Evolutionary conservation across 192 early-diverging fungal species (phyloP), one percentile per base, ranked within the genome.

Genomic region (Podila epigama): DNA sequence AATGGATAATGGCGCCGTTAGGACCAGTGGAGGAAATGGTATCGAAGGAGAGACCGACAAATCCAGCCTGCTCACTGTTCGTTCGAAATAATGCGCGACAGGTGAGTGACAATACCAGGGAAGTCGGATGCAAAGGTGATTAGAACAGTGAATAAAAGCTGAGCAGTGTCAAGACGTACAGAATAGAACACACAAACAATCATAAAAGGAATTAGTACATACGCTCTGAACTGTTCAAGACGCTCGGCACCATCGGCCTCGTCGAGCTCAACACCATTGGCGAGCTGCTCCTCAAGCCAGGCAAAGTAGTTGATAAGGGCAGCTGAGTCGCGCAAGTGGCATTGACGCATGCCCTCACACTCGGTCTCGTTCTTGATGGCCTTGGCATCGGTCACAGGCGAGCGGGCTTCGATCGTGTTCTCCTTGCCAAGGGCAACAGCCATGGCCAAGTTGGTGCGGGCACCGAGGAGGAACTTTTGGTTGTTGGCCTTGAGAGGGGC

Each of bases 1-100:
- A 99, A 79, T 99, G 97, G 71, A 99, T 98, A 79, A 99, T 96
- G 36, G 95, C 92, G 7, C 95, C 97, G 68, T 97, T 99, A n/a
- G 97, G 79, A 3, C 97, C 97, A 10, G 94, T 94, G 16, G 93
- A 90, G 8, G 96, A 97, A 66, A 99, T 99, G 25, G 97, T 99
- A 69, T 91, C 92, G 68, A 99, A 99, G 60, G 93, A 95, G 51
- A 97, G 91, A 2, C 97, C 97, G 32, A 96, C 91, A 81, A 94
- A 98, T 75, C 93, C 75, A 34, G 84, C 69, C 69, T 93, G 92
- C 61, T 86, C 88, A 51, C 86, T 86, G 39, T 53, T 29, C 25
- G 44, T 29, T 27, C 37, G 33, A 32, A 28, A 35, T 35, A 29
- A 48, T 32, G 25, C 5, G 18, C n/a, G 25, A 73, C 0, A 28